phyloP scores from a whole-genome alignment of 2,329 filamentous ascomycete genomes.

The Sclerotinia spermophila region DNA sequence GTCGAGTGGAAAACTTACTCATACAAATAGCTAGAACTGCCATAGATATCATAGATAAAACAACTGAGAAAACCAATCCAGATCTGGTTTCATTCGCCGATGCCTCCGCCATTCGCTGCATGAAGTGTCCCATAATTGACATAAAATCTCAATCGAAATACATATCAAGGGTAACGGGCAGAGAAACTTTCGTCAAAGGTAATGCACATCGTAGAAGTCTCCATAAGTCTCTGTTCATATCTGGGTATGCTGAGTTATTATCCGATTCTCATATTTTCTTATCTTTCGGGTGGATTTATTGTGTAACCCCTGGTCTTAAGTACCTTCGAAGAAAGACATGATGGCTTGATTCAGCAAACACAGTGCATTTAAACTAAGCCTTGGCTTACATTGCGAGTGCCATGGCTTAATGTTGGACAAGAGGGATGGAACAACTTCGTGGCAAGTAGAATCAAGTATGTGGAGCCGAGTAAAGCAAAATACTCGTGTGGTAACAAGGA shows the following conservation, averaged over 20 bases:
- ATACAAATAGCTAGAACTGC: conserved; percentile 29
- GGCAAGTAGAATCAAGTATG: not conserved
- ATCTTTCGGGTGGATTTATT: not conserved
- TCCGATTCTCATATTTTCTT: not conserved
- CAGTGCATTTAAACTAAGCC: not conserved
- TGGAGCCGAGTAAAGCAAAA: not conserved
- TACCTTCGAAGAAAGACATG: not conserved
- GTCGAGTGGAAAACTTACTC: conserved; percentile 20
- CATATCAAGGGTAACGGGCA: not conserved
- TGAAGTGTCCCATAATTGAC: not conserved
- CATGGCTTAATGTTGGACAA: not conserved
- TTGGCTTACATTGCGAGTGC: not conserved
- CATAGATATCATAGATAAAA: conserved; percentile 28
- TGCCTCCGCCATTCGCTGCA: not conserved
- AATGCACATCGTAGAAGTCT: not conserved
- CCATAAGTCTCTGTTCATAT: not conserved
- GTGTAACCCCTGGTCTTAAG: not conserved
- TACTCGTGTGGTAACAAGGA: not conserved
- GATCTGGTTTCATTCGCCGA: conserved; percentile 22
- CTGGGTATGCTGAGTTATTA: not conserved
- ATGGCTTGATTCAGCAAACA: not conserved
- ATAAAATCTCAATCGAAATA: not conserved
- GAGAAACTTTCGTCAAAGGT: not conserved
- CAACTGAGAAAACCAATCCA: conserved; percentile 25
- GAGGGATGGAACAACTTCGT: not conserved